Evolutionary conservation across 2,329 filamentous ascomycete genomes (phyloP), one percentile per base, ranked within the genome.

Genomic region (Hymenoscyphus occultus): DNA sequence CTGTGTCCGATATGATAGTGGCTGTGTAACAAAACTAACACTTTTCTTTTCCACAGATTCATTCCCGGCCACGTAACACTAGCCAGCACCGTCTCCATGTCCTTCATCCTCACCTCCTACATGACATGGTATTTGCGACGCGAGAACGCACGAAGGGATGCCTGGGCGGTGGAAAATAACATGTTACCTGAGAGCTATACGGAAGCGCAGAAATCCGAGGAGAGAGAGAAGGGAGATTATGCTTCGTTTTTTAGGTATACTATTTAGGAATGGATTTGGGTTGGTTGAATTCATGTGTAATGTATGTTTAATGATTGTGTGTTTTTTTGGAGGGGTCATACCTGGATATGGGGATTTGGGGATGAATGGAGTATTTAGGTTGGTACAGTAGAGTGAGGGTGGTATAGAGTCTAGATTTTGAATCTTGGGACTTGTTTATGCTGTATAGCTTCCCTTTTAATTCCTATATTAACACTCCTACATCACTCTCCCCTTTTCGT

Each of bases 61-160:
- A 76, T 78, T 39, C 74, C 73, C 7, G 82, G 82, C 1, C 80
- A 83, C 68, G 75, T 75, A 32, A 79, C 80, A n/a, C 75, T 83
- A 54, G 78, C 83, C 35, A 79, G 74, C 0, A 69, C 78, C 39
- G 71, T 69, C 13, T 75, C 75, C 68, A 82, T 86, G 80, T 80
- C 81, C 19, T 78, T 81, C 65, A 65, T 79, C 58, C 77, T 87
- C 13, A 82, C 80, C 57, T 73, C 80, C 56, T 77, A 82, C 71
- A 87, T 88, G 85, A 84, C 83, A 28, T 73, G 80, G 32, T 87
- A 86, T 75, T 81, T 84, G 31, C 79, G 82, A 54, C 75, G 78
- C 54, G 85, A 88, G 78, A 88, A 88, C 66, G 76, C 77, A 5
- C 79, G 84, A 60, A 79, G 86, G 14, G 83, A 87, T 70, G 69